Base-by-base conservation (phyloP, 2,329 filamentous ascomycete species). In the Colletotrichum godetiae region DNA sequence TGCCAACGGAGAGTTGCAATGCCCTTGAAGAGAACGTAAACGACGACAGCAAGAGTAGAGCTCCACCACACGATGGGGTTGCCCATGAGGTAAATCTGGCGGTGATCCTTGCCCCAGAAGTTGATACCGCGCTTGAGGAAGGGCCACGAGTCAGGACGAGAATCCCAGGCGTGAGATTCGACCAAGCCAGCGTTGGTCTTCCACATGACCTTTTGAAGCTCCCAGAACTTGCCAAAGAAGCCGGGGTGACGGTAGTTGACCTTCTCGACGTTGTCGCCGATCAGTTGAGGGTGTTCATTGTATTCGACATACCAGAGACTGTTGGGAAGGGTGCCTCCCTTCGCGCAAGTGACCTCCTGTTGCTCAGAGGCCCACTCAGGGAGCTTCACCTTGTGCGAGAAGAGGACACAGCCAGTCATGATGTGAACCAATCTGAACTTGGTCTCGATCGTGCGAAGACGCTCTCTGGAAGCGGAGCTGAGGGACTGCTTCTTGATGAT, bases 141-240 rank as follows among this genome's bases (percentile, higher is more conserved):
- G 27, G 97, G 97, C 97, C 97, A 99, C 7, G 95, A 96, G 42
- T 92, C 91, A 37, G 97, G 97, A 58, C 97, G 94, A 59, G 97
- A 98, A 82, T 99, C 97, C 97, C 97, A 99, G 65, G 95, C 95
- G 81, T 99, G 97, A 22, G 95, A 98, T 80, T 99, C 97, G 31
- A 97, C 94, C 61, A 99, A 91, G 56, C 97, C 97, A 37, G 97
- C 97, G 81, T 99, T 99, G 46, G 97, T 99, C 79, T 90, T 95
- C 97, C 97, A 99, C 97, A 99, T 99, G 76, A 99, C 97, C 83
- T 94, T 92, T 81, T 99, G 95, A 57, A 99, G 89, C 85, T 99
- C 97, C 91, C 93, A 95, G 87, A 99, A 99, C 83, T 99, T 99
- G 79, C 94, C 95, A 75, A 99, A 92, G 90, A 99, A 99, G 33